Percentiles rank a stretch among this genome's conserved stretches.
Evolutionary conservation across 1,284 basidiomycete genomes (phyloP).

Genomic region (Fomitopsis schrenkii): DNA sequence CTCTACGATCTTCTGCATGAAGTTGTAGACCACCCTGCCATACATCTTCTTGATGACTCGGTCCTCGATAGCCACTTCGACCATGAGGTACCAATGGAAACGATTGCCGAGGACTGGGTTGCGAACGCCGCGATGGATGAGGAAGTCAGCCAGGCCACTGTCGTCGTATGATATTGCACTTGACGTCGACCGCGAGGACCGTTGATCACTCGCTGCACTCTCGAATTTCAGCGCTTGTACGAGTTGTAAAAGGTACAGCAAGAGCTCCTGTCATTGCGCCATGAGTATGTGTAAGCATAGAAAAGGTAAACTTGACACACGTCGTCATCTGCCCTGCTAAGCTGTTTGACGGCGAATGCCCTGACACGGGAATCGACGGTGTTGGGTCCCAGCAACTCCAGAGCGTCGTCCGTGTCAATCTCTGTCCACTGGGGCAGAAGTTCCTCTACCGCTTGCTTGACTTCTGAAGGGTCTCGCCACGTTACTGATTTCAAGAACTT

Average conservation of each 20-base stretch:
- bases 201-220: constrained; percentile 67
- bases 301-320: constrained; percentile 38
- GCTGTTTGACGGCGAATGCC: constrained; percentile 90
- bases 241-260: constrained; percentile 91
- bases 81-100: constrained; percentile 97
- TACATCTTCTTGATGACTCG: constrained; percentile 89
- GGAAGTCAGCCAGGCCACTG: constrained; percentile 85
- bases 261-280: constrained; percentile 64
- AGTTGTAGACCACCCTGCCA: constrained; percentile 83
- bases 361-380: constrained; percentile 91
- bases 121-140: constrained; percentile 81
- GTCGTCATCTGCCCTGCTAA: constrained; percentile 92
- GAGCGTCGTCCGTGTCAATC: constrained; percentile 93
- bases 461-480: constrained; percentile 94
- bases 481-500: constrained; percentile 99
- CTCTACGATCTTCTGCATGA: constrained; percentile 83
- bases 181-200: constrained; percentile 59
- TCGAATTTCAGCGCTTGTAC: constrained; percentile 98
- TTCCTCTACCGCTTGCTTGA: constrained; percentile 97
- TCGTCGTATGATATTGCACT: constrained; percentile 78
- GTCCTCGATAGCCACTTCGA: constrained; percentile 82
- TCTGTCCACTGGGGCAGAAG: constrained; percentile 96
- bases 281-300: not conserved
- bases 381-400: constrained; percentile 90
- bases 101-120: constrained; percentile 88